Evolutionary conservation across 257 asterid genomes (phyloP), one percentile per base, ranked within the genome.

Genomic region (Prunella vulgaris): DNA sequence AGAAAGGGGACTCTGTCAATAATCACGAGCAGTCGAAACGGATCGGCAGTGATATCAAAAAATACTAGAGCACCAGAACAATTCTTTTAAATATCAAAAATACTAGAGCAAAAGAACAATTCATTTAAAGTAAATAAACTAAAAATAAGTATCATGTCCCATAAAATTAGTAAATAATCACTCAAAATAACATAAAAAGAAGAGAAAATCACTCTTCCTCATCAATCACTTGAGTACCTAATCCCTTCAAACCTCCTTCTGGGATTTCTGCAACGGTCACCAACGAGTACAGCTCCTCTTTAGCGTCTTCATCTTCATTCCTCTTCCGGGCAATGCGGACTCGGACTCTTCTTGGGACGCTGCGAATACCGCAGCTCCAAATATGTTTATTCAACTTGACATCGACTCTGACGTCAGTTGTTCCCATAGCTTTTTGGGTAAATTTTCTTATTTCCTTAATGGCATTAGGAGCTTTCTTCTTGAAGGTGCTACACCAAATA

Each of bases 231-330:
- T 64, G 69, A n/a, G 86, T 74, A 40, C 86, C 86, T 71, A 82
- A 74, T 13, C 87, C 87, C 77, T 82, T 82, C 74, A 82, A 64
- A 8, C 83, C 86, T 2, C 76, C 81, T 0, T 69, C 78, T 2
- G 85, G 85, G 53, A 72, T 75, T 30, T 79, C 86, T 0, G 85
- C 83, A 63, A 81, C 89, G 10, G 89, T 81, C 17, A 84, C 86
- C 82, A 84, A 73, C 5, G 86, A 84, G 82, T 77, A 84, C 13
- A 81, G 85, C 74, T 84, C 86, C 81, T 84, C 86, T 15, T 84
- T 79, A 4, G 89, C 89, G 62, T 84, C 89, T 38, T 82, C 89
- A 24, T 84, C 87, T 1, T 84, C 89, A 7, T 79, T 84, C 60
- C 89, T 79, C 82, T 84, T 84, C 7, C 89, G 67, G 0, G 84